These are phyloP conservation scores for Spinacia oleracea DNA, from an alignment of 179 eudicot genomes.

Conservation along the genomic window DNA sequence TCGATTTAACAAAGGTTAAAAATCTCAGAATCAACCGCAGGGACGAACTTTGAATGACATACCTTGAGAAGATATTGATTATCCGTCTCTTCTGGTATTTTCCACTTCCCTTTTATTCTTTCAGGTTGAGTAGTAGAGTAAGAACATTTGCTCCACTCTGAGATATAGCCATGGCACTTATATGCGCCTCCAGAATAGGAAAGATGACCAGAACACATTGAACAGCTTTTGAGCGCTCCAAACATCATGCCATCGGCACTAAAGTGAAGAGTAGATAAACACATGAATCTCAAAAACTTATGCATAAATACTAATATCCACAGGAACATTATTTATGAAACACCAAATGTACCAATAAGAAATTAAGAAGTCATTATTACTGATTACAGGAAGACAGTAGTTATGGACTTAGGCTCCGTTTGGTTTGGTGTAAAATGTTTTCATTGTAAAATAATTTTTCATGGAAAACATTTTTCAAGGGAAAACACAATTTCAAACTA, in stretches of 20 bases:
- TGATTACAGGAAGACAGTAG: not conserved
- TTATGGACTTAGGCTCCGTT: no score
- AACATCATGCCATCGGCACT: slow-evolving; percentile 99
- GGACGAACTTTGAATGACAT: slow-evolving; percentile 18
- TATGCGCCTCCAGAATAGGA: slow-evolving; percentile 75
- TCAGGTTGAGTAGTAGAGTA: slow-evolving; percentile 69
- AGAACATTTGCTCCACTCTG: slow-evolving; percentile 96
- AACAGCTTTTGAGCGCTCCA: slow-evolving; percentile 72
- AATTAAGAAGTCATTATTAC: not conserved
- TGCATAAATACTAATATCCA: not conserved
- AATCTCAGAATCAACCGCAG: slow-evolving; percentile 1
- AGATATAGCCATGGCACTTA: slow-evolving; percentile 70
- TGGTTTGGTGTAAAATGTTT: no score
- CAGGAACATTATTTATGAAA: not conserved
- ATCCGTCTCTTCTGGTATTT: slow-evolving; percentile 67
- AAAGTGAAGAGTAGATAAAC: slow-evolving; percentile 23
- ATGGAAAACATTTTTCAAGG: no score
- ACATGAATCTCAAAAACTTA: not conserved
- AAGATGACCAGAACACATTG: slow-evolving; percentile 75
- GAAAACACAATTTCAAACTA: no score
- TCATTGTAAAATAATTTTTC: no score
- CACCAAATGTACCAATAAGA: not conserved
- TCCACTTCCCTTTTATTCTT: slow-evolving; percentile 83
- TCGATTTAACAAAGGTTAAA: slow-evolving; percentile 22
- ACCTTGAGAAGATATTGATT: slow-evolving; percentile 84